Base-by-base conservation (phyloP, 352 stramenopile genomes). In the Pythium rishiriense region DNA sequence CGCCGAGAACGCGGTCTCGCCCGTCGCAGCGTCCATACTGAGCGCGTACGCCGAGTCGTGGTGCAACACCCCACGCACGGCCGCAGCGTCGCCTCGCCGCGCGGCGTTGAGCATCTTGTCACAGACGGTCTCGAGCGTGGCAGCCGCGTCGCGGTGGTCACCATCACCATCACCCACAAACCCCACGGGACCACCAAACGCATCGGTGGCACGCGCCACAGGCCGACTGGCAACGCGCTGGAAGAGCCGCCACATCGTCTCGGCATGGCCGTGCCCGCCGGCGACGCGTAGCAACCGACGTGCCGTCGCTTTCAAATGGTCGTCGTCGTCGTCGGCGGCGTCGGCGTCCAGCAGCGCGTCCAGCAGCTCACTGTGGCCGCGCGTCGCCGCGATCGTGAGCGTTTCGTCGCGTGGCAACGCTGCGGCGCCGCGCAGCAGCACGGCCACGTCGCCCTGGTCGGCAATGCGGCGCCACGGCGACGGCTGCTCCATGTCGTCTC, bases 1-100 rank as follows among this genome's bases (percentile, higher is more conserved):
- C 2, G 50, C 41, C 11, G 59, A 51, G 24, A 66, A 60, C 42
- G 49, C 59, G 22, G 59, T 60, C 41, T 59, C 50, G 22, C 41
- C 59, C 17, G 48, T 47, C 4, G 12, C 29, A 11, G 31, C 58
- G 35, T 57, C 37, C 45, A 63, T 39, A 17, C 31, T 26, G 24
- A 50, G 22, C 31, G 46, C 46, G 15, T 25, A 31, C 33, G 47
- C 4, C 4, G 29, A 22, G 19, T 63, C n/a, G 2, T 41, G 17
- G 9, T 58, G 24, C 1, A 65, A 19, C 11, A 52, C 14, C 24
- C 0, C 11, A 1, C 35, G 25, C 2, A 65, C 37, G 5, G n/a
- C 14, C 19, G 9, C 37, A 1, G 49, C 17, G 15, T 63, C 46
- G 22, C 56, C 56, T 17, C 15, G 31, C n/a, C 33, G 31, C 9